A percentile compares a stretch with the other conserved stretches of the same genome.
Evolutionary conservation across 1,284 basidiomycete species (phyloP).

Genomic region (Exobasidium rhododendri): DNA sequence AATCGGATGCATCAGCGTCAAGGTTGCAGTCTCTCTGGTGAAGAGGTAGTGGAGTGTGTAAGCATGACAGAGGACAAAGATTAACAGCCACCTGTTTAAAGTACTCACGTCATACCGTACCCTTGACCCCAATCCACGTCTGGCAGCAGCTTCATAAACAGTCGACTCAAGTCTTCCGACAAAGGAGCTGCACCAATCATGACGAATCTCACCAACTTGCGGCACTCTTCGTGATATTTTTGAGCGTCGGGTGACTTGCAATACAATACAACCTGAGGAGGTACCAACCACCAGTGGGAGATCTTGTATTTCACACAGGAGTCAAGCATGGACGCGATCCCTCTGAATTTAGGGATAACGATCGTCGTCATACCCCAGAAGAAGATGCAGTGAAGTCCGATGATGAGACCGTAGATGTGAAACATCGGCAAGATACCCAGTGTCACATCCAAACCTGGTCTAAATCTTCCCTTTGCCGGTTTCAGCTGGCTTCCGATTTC

Average conservation of each 20-base stretch:
- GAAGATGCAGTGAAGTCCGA: slow-evolving; percentile 19
- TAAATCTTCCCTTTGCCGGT: slow-evolving; percentile 24
- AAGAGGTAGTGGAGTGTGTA: slow-evolving; percentile 13
- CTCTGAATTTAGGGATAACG: slow-evolving; percentile 36
- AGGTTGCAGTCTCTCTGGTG: slow-evolving; percentile 28
- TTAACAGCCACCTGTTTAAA: too few relatives aligned
- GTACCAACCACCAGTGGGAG: slow-evolving; percentile 24
- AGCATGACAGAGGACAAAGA: background rate
- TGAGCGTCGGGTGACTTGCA: slow-evolving; percentile 21
- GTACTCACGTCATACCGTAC: slow-evolving; percentile 24
- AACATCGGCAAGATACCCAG: slow-evolving; percentile 36
- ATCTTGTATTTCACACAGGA: slow-evolving; percentile 33
- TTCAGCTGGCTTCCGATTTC: slow-evolving; percentile 17
- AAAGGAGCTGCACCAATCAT: slow-evolving; percentile 44
- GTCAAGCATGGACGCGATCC: slow-evolving; percentile 42
- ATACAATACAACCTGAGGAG: slow-evolving; percentile 24
- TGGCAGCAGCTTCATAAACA: slow-evolving; percentile 32
- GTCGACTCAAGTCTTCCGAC: slow-evolving; percentile 38
- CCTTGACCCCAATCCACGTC: slow-evolving; percentile 43
- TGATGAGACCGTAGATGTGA: slow-evolving; percentile 31
- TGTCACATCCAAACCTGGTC: slow-evolving; percentile 36
- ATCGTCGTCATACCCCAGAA: slow-evolving; percentile 24
- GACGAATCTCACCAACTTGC: slow-evolving; percentile 27
- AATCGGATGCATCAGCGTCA: slow-evolving; percentile 7
- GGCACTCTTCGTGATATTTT: slow-evolving; percentile 25